Conservation (phyloP, 164 flowering plant species). For the Cinnamomum micranthum region DNA sequence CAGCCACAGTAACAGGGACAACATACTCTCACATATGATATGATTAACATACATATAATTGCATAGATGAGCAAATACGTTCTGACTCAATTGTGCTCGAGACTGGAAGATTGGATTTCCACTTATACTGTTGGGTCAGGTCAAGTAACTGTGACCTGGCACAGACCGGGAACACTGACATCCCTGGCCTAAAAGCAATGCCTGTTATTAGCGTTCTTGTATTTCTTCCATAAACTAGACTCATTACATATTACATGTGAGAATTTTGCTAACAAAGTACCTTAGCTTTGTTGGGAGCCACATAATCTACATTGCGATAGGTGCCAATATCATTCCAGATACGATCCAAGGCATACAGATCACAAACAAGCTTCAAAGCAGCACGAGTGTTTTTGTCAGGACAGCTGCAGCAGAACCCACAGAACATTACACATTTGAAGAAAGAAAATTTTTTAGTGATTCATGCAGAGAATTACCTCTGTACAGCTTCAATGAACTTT, state of each 20-base stretch:
- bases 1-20: not conserved
- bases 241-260: not conserved
- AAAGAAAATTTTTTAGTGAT: not conserved
- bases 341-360: conserved; percentile 88
- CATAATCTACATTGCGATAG: conserved; percentile 90
- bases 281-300: conserved; percentile 99
- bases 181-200: not conserved
- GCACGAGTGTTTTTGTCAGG: conserved; percentile 61
- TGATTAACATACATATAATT: not conserved
- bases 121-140: not conserved
- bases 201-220: not conserved
- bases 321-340: conserved; percentile 99
- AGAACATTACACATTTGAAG: not conserved
- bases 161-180: not conserved
- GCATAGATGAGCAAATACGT: not conserved
- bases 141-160: not conserved
- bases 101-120: not conserved
- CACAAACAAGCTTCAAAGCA: conserved; percentile 82
- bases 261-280: conserved; percentile 29
- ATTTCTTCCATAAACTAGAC: not conserved
- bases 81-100: no score
- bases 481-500: conserved; percentile 79
- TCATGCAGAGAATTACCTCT: conserved; percentile 39
- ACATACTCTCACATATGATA: not conserved
- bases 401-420: conserved; percentile 47